Conservation (phyloP, 2,329 filamentous ascomycete genomes). For the Myriosclerotinia scirpicola region DNA sequence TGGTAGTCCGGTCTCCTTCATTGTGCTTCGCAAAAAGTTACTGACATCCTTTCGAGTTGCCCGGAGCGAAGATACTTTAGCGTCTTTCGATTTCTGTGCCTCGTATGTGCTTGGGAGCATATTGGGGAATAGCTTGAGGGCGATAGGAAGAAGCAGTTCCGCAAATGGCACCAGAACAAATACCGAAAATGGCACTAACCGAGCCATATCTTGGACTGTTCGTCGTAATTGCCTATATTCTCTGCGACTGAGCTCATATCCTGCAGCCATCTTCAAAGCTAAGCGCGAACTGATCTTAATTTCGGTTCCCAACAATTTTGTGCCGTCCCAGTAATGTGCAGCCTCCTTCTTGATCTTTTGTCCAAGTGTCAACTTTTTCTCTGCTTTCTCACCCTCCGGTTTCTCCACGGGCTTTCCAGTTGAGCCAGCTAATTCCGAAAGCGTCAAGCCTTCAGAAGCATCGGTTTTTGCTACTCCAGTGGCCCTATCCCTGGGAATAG, state of each 20-base stretch:
- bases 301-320: slow-evolving; percentile 88
- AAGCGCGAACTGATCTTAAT: slow-evolving; percentile 89
- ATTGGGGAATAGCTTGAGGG: slow-evolving; percentile 94
- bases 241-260: slow-evolving; percentile 91
- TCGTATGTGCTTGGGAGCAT: slow-evolving; percentile 97
- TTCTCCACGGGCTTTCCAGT: slow-evolving; percentile 63
- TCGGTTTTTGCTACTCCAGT: slow-evolving; percentile 41
- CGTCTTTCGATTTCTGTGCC: slow-evolving; percentile 84
- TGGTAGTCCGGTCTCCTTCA: slow-evolving; percentile 91
- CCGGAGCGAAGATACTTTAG: slow-evolving; percentile 78
- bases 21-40: slow-evolving; percentile 79
- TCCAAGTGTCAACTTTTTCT: slow-evolving; percentile 83
- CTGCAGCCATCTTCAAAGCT: slow-evolving; percentile 94
- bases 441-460: slow-evolving; percentile 37
- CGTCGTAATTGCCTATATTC: slow-evolving; percentile 90
- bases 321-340: slow-evolving; percentile 97
- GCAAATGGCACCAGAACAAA: slow-evolving; percentile 97
- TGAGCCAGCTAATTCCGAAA: slow-evolving; percentile 62
- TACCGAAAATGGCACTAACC: slow-evolving; percentile 91
- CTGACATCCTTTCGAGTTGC: slow-evolving; percentile 92
- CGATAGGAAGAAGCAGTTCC: slow-evolving; percentile 86
- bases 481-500: slow-evolving; percentile 31
- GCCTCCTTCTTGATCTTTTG: slow-evolving; percentile 95
- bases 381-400: slow-evolving; percentile 66
- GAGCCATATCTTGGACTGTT: slow-evolving; percentile 90